These are phyloP conservation scores for Astraeus odoratus DNA, from an alignment of 768 basidiomycete species.

Conservation along the genomic window DNA sequence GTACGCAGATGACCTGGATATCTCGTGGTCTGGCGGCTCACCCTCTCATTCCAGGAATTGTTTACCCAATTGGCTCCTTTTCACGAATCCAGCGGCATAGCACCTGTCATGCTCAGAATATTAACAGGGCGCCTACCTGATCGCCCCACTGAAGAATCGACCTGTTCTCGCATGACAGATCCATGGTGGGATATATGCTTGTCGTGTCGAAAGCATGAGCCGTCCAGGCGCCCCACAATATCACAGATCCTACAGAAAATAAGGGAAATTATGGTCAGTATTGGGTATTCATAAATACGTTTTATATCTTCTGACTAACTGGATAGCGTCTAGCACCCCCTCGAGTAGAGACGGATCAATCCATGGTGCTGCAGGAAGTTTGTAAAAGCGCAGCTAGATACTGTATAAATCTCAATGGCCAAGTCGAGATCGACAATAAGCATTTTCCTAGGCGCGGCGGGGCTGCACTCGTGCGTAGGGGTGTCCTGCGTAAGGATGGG, in stretches of 20 bases:
- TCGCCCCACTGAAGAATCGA: not conserved
- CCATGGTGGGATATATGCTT: not conserved
- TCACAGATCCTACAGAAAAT: constrained; percentile 3
- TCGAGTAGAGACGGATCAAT: too few relatives aligned
- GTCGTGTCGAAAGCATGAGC: not conserved
- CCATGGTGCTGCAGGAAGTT: not conserved
- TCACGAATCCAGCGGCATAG: not conserved
- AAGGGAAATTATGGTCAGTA: not conserved
- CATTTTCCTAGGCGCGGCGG: not conserved
- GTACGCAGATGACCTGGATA: not conserved
- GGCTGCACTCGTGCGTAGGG: not conserved
- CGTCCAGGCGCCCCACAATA: not conserved
- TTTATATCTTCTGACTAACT: too few relatives aligned
- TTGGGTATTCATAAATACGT: too few relatives aligned
- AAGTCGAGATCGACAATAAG: not conserved
- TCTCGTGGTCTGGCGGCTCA: not conserved
- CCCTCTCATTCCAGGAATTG: not conserved
- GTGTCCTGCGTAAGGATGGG: not conserved
- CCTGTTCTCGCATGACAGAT: not conserved
- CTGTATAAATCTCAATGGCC: not conserved
- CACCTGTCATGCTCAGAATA: not conserved
- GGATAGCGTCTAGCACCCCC: too few relatives aligned
- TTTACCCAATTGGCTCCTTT: not conserved
- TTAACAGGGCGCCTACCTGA: not conserved
- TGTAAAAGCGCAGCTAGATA: not conserved